phyloP scores from a whole-genome alignment of 352 stramenopile genomes.

The Pythium folliculosum region DNA sequence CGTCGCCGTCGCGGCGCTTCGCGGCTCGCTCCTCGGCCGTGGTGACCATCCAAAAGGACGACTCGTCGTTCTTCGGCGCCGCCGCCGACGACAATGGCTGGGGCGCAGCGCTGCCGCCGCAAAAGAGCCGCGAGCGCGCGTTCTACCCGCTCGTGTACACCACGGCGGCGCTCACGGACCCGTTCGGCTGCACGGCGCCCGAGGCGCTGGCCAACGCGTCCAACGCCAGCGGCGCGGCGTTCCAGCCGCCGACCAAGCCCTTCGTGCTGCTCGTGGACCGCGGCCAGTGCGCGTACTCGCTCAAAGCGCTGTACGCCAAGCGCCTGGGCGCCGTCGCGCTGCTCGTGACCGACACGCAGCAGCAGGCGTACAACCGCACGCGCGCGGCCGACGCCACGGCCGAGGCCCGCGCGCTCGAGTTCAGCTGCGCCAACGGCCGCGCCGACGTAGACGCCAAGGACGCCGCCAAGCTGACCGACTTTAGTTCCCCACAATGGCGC shows the following conservation, averaged over 20 bases:
- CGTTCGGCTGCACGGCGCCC: constrained; percentile 54
- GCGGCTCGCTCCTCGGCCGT: constrained; percentile 36
- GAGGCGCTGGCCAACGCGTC: constrained; percentile 33
- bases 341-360: constrained; percentile 73
- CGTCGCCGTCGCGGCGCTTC: constrained; percentile 19
- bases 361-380: constrained; percentile 72
- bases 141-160: constrained; percentile 62
- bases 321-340: constrained; percentile 64
- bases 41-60: constrained; percentile 57
- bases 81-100: constrained; percentile 50
- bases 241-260: constrained; percentile 30
- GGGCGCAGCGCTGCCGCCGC: constrained; percentile 48
- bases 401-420: constrained; percentile 52
- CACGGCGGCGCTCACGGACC: constrained; percentile 39
- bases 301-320: constrained; percentile 77
- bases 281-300: constrained; percentile 67
- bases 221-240: constrained; percentile 19
- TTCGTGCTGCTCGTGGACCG: constrained; percentile 79
- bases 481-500: constrained; percentile 33
- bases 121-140: constrained; percentile 44
- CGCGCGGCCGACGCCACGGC: constrained; percentile 29
- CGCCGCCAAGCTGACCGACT: constrained; percentile 31
- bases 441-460: constrained; percentile 29
- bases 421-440: constrained; percentile 54
- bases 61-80: constrained; percentile 60